Conservation (phyloP, 768 basidiomycete genomes). For the Lepiota venenata region DNA sequence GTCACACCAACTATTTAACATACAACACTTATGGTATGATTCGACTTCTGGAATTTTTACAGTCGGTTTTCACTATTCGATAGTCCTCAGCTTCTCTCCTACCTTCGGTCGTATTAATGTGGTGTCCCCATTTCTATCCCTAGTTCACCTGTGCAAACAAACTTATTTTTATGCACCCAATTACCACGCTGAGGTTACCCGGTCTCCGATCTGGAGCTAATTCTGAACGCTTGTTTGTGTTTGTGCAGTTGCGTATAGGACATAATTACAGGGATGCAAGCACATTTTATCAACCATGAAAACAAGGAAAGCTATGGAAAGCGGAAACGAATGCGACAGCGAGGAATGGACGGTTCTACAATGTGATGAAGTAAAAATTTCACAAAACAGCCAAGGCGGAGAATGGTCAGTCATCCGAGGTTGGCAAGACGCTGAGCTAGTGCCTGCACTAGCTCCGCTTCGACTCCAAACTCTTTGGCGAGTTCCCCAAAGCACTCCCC, state of each 20-base stretch:
- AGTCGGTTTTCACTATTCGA: not conserved
- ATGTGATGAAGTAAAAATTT: not conserved
- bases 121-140: no score
- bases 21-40: not conserved
- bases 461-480: conserved; percentile 76
- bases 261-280: conserved; percentile 5
- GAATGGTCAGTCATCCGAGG: conserved; percentile 4
- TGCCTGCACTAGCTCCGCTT: conserved; percentile 63
- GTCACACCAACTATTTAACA: not conserved
- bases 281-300: conserved; percentile 1
- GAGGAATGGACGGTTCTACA: conserved; percentile 7
- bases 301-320: conserved; percentile 7
- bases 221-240: conserved; percentile 4
- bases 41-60: not conserved
- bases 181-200: no score
- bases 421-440: conserved; percentile 55
- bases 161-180: no score
- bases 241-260: conserved; percentile 7
- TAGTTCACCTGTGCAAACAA: no score
- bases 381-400: conserved; percentile 1
- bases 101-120: not conserved
- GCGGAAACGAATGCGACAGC: not conserved
- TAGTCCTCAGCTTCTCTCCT: not conserved
- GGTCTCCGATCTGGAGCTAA: not conserved
- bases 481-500: conserved; percentile 32